phyloP scores from a whole-genome alignment of 768 basidiomycete species.

The Crepidotus variabilis region DNA sequence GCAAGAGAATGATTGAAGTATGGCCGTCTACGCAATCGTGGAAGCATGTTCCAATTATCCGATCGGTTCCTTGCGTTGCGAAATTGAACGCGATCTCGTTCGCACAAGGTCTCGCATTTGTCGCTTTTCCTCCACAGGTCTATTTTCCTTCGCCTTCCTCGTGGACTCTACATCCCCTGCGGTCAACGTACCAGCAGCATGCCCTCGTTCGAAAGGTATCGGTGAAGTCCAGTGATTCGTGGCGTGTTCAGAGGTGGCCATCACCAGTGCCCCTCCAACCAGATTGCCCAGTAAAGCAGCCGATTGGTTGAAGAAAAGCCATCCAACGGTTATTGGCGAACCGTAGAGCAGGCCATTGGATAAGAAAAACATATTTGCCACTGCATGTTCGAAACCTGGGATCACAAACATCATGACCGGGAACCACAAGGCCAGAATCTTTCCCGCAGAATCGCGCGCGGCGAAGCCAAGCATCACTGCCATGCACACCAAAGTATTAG shows the following conservation, averaged over 20 bases:
- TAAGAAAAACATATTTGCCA: constrained; percentile 7
- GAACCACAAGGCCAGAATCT: constrained; percentile 1
- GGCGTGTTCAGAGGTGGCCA: constrained; percentile 7
- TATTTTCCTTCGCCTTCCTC: constrained; percentile 6
- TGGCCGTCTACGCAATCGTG: no score
- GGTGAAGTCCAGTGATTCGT: constrained; percentile 8
- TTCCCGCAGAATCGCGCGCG: constrained; percentile 5
- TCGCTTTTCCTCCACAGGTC: not conserved
- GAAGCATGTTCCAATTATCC: no score
- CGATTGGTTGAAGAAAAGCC: constrained; percentile 9
- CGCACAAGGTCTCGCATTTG: constrained; percentile 1
- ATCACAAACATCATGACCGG: no score
- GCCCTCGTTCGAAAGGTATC: constrained; percentile 7
- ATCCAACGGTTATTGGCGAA: constrained; percentile 4
- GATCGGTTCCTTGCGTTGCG: no score
- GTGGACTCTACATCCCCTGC: constrained; percentile 9
- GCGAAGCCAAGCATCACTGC: constrained; percentile 6
- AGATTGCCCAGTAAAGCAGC: constrained; percentile 6
- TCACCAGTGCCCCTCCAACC: constrained; percentile 4
- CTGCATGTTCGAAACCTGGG: no score
- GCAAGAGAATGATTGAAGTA: no score
- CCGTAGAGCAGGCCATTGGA: constrained; percentile 8
- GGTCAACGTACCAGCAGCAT: constrained; percentile 2
- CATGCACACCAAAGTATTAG: constrained; percentile 8
- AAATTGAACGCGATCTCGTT: not conserved